Conservation (phyloP, 2,329 filamentous ascomycete species). For the Monosporascus ibericus region DNA sequence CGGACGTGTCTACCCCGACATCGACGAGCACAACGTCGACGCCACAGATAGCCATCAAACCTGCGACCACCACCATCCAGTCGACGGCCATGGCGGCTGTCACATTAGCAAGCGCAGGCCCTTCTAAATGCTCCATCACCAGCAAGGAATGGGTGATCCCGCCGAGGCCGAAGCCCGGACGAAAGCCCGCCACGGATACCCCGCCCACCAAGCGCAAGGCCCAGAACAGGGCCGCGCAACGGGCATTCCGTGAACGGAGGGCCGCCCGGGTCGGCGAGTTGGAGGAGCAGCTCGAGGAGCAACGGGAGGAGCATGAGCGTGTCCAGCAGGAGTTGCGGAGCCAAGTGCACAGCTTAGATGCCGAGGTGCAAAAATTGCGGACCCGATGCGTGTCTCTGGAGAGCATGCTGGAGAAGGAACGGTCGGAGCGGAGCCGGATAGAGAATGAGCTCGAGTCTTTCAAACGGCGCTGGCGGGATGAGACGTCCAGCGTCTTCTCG, state of each 20-base stretch:
- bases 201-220: conserved; percentile 90
- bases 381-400: conserved; percentile 57
- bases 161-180: conserved; percentile 79
- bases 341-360: conserved; percentile 54
- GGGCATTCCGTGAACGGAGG: conserved; percentile 82
- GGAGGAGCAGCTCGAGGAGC: conserved; percentile 59
- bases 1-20: conserved; percentile 20
- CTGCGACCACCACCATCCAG: conserved; percentile 9
- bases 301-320: conserved; percentile 51
- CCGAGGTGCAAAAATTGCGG: conserved; percentile 60
- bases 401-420: conserved; percentile 55
- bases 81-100: conserved; percentile 41
- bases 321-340: conserved; percentile 51
- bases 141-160: conserved; percentile 83
- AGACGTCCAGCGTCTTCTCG: conserved; percentile 17
- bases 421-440: conserved; percentile 37
- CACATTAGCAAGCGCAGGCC: conserved; percentile 33
- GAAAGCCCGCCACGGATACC: conserved; percentile 90
- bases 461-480: conserved; percentile 18
- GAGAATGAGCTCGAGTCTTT: conserved; percentile 22
- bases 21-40: conserved; percentile 6
- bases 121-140: conserved; percentile 57
- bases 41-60: conserved; percentile 23
- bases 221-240: conserved; percentile 87
- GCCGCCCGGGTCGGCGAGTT: conserved; percentile 77